Conservation (phyloP, 2,329 filamentous ascomycete species). For the Trichoderma semiorbis region DNA sequence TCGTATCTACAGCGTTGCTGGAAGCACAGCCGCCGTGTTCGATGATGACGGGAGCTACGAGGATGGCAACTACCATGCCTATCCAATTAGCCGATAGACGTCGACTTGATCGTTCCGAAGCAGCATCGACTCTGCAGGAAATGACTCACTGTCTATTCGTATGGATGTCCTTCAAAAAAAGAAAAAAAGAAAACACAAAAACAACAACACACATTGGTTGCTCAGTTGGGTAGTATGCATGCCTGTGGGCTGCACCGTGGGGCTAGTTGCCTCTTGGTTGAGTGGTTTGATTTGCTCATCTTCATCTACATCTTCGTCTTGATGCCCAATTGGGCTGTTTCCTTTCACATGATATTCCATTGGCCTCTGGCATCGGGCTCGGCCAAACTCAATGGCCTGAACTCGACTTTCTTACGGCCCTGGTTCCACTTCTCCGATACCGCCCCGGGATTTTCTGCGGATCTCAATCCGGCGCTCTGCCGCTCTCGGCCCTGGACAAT, state of each 20-base stretch:
- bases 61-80: constrained; percentile 36
- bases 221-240: neutral
- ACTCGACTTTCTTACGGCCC: neutral
- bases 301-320: neutral
- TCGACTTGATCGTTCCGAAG: neutral
- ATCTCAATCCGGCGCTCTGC: neutral
- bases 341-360: neutral
- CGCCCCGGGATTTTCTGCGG: constrained; percentile 2
- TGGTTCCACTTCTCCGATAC: constrained; percentile 14
- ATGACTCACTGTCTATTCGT: neutral
- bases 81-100: constrained; percentile 32
- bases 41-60: constrained; percentile 29
- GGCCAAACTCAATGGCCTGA: neutral
- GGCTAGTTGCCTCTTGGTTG: constrained; percentile 3
- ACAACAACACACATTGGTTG: neutral
- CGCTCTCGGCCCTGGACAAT: neutral
- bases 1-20: constrained; percentile 28
- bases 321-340: neutral
- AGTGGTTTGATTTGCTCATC: neutral
- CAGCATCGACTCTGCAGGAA: neutral
- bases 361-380: neutral
- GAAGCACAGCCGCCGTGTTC: constrained; percentile 17
- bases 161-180: neutral
- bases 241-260: constrained; percentile 10
- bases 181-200: neutral